These are phyloP conservation scores for Anisodus acutangulus DNA, from an alignment of 257 asterid species.

Conservation along the genomic window DNA sequence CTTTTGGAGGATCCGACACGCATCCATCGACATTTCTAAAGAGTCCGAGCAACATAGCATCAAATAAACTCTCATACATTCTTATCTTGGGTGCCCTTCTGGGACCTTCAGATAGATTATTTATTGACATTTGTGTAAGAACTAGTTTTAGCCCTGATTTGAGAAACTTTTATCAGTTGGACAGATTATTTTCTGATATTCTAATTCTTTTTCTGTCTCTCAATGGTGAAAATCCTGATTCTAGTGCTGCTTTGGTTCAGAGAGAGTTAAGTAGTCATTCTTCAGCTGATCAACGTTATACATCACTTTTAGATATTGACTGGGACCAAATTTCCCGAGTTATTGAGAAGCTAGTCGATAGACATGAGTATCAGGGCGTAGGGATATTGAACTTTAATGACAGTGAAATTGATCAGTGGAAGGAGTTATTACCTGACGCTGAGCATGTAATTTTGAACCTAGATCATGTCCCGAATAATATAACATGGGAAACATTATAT, in stretches of 20 bases:
- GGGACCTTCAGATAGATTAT: not conserved
- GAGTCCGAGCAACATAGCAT: not conserved
- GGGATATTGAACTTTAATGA: slow-evolving; percentile 79
- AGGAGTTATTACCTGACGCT: slow-evolving; percentile 65
- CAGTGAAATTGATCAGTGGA: slow-evolving; percentile 66
- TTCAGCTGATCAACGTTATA: slow-evolving; percentile 55
- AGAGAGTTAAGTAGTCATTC: slow-evolving; percentile 52
- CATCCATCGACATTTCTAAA: too few species aligned
- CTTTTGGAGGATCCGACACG: too few species aligned
- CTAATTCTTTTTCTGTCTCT: slow-evolving; percentile 15
- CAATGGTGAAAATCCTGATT: slow-evolving; percentile 28
- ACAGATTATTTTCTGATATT: not conserved
- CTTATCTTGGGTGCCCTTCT: not conserved
- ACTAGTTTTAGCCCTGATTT: not conserved
- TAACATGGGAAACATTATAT: slow-evolving; percentile 86
- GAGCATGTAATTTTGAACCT: slow-evolving; percentile 66
- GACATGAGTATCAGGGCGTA: slow-evolving; percentile 61
- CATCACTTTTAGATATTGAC: slow-evolving; percentile 55
- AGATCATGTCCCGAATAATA: slow-evolving; percentile 55
- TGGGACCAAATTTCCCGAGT: slow-evolving; percentile 76
- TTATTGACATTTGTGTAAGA: not conserved
- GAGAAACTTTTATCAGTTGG: not conserved
- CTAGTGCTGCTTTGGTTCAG: slow-evolving; percentile 57
- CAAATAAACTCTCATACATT: not conserved
- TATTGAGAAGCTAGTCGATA: slow-evolving; percentile 54